These are phyloP conservation scores for Entomophthora muscae DNA, from an alignment of 371 early-diverging fungal species.

Conservation along the genomic window DNA sequence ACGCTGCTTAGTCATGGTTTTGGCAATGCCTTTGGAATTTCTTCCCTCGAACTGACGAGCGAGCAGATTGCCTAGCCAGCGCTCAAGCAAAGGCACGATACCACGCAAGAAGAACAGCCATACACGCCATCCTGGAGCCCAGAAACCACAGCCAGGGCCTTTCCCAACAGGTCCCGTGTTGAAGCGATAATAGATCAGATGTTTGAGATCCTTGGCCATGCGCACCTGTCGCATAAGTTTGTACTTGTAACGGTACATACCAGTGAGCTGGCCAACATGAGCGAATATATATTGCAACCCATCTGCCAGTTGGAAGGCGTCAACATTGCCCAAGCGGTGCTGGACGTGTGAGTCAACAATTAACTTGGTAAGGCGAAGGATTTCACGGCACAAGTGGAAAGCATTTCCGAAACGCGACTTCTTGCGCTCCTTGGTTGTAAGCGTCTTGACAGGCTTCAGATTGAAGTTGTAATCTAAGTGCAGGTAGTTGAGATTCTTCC, in stretches of 20 bases:
- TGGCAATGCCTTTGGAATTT: conserved; percentile 90
- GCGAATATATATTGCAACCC: conserved; percentile 96
- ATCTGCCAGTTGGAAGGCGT: conserved; percentile 93
- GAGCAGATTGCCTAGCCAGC: conserved; percentile 94
- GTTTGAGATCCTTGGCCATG: conserved; percentile 79
- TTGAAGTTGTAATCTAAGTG: conserved; percentile 98
- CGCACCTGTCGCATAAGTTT: conserved; percentile 95
- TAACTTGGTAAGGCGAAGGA: conserved; percentile 91
- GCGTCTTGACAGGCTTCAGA: conserved; percentile 89
- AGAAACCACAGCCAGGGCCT: conserved; percentile 95
- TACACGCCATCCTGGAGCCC: conserved; percentile 99
- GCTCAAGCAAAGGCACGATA: conserved; percentile 89
- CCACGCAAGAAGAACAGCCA: conserved; percentile 99
- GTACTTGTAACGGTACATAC: conserved; percentile 99
- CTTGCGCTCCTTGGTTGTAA: conserved; percentile 99
- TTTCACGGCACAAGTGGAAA: conserved; percentile 89
- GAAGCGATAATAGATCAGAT: conserved; percentile 82
- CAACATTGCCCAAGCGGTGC: conserved; percentile 90
- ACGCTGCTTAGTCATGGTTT: conserved; percentile 97
- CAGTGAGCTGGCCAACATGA: conserved; percentile 98
- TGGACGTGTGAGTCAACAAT: conserved; percentile 95
- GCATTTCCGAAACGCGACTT: conserved; percentile 98
- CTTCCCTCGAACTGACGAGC: conserved; percentile 98
- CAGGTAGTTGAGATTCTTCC: conserved; percentile 93
- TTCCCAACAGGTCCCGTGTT: conserved; percentile 95